Percentiles rank a stretch among this genome's conserved stretches.
These are phyloP conservation scores for Vigna mungo DNA, from an alignment of 306 rosid genomes.

Conservation along the genomic window DNA sequence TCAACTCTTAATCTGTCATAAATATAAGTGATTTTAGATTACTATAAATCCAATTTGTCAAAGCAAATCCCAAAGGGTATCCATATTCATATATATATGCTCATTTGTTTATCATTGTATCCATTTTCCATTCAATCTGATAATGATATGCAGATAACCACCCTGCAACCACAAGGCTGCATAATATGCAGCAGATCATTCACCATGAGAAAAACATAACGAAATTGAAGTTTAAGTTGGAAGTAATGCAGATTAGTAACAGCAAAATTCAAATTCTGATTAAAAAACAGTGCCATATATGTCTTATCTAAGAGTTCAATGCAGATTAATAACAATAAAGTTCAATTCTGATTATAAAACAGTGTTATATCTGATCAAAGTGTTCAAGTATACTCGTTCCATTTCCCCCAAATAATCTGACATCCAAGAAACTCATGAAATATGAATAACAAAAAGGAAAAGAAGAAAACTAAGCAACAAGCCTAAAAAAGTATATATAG, in stretches of 20 bases:
- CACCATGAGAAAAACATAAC: neutral
- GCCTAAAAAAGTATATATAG: no score
- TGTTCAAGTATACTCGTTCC: slow-evolving; percentile 9
- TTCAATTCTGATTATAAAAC: neutral
- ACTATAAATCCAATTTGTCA: neutral
- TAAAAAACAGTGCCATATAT: no score
- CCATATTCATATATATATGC: neutral
- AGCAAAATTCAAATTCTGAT: neutral
- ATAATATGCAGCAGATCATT: neutral
- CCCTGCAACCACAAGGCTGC: slow-evolving; percentile 17
- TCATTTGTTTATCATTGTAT: no score
- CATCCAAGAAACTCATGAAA: slow-evolving; percentile 5
- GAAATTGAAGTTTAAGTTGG: neutral
- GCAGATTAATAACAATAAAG: neutral
- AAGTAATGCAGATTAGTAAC: no score
- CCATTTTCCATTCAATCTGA: neutral
- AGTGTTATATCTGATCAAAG: no score
- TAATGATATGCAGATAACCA: neutral
- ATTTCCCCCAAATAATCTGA: slow-evolving; percentile 12
- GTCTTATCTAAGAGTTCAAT: neutral
- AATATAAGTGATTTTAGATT: neutral
- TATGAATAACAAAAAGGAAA: neutral
- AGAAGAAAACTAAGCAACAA: neutral
- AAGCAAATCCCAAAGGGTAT: slow-evolving; percentile 23
- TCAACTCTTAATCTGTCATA: neutral